Evolutionary conservation across 129 eudicot genomes (phyloP).

Genomic region (Arctium lappa): DNA sequence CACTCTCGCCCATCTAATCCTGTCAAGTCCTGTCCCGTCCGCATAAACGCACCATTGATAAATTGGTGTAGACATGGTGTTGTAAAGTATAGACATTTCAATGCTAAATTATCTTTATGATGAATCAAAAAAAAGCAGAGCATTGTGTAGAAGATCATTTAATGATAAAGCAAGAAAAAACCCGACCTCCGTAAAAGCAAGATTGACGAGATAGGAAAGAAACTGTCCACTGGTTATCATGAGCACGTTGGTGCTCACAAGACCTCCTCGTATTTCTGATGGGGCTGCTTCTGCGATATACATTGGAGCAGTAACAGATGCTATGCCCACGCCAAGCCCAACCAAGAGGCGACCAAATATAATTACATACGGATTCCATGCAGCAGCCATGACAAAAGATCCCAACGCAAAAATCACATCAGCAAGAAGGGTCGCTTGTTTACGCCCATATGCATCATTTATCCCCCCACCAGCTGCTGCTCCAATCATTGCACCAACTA

Average conservation of each 20-base stretch:
- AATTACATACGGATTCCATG: conserved; percentile 69
- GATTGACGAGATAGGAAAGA: conserved; percentile 83
- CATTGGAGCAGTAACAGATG: conserved; percentile 89
- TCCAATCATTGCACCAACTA: conserved; percentile 84
- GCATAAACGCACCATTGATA: background rate
- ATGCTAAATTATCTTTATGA: too few species aligned
- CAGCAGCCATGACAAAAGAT: conserved; percentile 72
- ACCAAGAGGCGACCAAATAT: conserved; percentile 74
- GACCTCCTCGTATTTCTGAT: conserved; percentile 83
- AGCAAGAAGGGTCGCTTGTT: conserved; percentile 67
- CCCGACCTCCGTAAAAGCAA: conserved; percentile 87
- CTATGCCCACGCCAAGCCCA: conserved; percentile 84
- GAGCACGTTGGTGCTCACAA: conserved; percentile 84
- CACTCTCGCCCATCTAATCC: too few species aligned
- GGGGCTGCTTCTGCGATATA: conserved; percentile 90
- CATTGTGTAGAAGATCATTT: background rate
- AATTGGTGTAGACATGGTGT: background rate
- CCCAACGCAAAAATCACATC: conserved; percentile 63
- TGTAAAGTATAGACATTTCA: background rate
- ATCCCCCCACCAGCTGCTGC: conserved; percentile 69
- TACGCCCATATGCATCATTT: conserved; percentile 70
- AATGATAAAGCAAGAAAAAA: background rate
- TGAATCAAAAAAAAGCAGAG: background rate
- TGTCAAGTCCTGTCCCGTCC: too few species aligned
- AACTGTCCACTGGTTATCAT: conserved; percentile 93